A percentile compares a stretch with the other conserved stretches of the same genome.
Evolutionary conservation across 208 protist species (phyloP).

Genomic region (Crithidia mellificae): DNA sequence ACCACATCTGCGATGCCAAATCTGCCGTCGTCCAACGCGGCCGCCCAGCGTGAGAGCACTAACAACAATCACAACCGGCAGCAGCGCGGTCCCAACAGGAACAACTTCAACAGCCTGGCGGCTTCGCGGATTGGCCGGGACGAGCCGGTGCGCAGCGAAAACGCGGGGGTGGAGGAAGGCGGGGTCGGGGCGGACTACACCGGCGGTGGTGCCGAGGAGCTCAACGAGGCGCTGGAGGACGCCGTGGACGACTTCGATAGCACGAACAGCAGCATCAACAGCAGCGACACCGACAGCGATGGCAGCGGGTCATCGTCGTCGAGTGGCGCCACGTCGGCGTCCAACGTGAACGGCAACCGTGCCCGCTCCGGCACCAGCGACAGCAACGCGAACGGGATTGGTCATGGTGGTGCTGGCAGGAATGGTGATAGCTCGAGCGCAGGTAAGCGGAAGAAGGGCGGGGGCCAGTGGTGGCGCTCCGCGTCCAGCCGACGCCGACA

Average conservation of each 20-base stretch:
- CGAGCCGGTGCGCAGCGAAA: conserved; percentile 5
- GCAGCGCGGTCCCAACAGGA: too few species aligned
- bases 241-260: conserved; percentile 10
- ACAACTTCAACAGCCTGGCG: not conserved
- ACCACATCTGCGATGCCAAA: not conserved
- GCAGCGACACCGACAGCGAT: conserved; percentile 9
- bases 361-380: too few species aligned
- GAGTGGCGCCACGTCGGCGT: not conserved
- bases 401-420: not conserved
- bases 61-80: not conserved
- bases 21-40: not conserved
- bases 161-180: conserved; percentile 7
- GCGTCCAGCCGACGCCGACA: conserved; percentile 1
- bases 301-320: not conserved
- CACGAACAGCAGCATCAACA: conserved; percentile 17
- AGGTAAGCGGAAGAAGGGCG: not conserved
- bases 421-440: not conserved
- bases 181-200: conserved; percentile 15
- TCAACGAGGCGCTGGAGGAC: conserved; percentile 11
- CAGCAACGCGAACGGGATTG: too few species aligned
- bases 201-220: conserved; percentile 7
- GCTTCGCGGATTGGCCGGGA: not conserved
- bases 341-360: too few species aligned
- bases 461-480: conserved; percentile 16
- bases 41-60: not conserved